Base-by-base conservation (phyloP, 1,284 basidiomycete genomes). In the Fomitiporia mediterranea region DNA sequence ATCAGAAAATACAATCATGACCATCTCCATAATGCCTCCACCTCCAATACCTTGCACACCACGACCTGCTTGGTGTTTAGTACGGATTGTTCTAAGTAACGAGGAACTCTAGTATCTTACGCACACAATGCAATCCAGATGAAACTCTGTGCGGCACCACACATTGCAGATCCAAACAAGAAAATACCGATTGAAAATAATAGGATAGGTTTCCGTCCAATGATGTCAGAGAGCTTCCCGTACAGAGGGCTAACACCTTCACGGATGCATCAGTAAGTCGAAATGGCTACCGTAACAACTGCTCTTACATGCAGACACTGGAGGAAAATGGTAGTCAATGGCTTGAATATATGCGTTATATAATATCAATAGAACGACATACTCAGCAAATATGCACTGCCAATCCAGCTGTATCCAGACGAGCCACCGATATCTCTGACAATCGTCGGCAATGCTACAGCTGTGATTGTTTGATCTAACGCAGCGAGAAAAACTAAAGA, bases 31-130 rank as follows among this genome's bases (percentile, higher is more conserved):
- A 37, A 72, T 66, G 4, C 71, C 72, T 9, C 73, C 74, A 3
- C 74, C 75, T 7, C 78, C 79, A 17, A 80, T 67, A 23, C 80
- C 80, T 62, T 81, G 80, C 0, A 82, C 62, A 1, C 74, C 80
- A 35, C 80, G 69, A 51, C 8, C 74, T 74, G 30, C 72, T 61
- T n/a, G n/a, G n/a, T n/a, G n/a, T n/a, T 5, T 15, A 17, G 6
- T 17, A 43, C n/a, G 5, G 4, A 8, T 19, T 23, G 27, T 6
- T 2, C 21, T 43, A 11, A 43, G 40, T 23, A 21, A 23, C n/a
- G 21, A 15, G 27, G 17, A 43, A 21, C 7, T 17, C 27, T n/a
- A 21, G 23, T 32, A 42, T 39, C 17, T 17, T 19, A 54, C 55
- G 11, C 47, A 59, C 66, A 68, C 4, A 72, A 60, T 47, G 69